These are phyloP conservation scores for Pholiota conissans DNA, from an alignment of 768 basidiomycete genomes.

Conservation along the genomic window DNA sequence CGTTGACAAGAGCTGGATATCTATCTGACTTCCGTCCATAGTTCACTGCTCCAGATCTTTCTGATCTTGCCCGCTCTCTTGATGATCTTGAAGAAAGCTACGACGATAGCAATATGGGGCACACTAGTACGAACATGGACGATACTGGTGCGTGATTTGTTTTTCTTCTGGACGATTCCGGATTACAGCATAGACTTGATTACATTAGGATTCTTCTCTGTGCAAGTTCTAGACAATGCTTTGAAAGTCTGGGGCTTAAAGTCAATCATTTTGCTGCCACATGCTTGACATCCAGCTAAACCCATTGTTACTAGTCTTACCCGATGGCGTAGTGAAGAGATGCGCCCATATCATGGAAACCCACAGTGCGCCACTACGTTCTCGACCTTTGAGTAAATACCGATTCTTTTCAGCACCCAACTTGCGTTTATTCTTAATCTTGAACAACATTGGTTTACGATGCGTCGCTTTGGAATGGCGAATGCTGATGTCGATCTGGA, in stretches of 20 bases:
- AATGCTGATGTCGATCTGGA: slow-evolving; percentile 40
- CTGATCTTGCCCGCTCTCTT: slow-evolving; percentile 66
- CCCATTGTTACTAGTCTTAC: slow-evolving; percentile 52
- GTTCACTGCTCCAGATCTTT: slow-evolving; percentile 82
- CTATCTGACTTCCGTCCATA: slow-evolving; percentile 24
- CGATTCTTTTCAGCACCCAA: slow-evolving; percentile 48
- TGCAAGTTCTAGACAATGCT: slow-evolving; percentile 86
- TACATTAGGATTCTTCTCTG: slow-evolving; percentile 80
- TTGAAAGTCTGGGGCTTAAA: slow-evolving; percentile 82
- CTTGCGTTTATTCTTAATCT: slow-evolving; percentile 87
- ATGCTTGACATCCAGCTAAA: not conserved
- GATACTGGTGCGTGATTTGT: slow-evolving; percentile 65
- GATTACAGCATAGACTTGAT: not conserved
- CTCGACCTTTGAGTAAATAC: not conserved
- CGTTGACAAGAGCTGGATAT: not conserved
- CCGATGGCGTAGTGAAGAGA: slow-evolving; percentile 82
- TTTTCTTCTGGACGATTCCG: not conserved
- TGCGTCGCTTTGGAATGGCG: slow-evolving; percentile 73
- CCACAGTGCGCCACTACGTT: slow-evolving; percentile 64
- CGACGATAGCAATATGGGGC: slow-evolving; percentile 42
- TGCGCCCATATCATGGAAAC: slow-evolving; percentile 71
- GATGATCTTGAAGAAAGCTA: slow-evolving; percentile 67
- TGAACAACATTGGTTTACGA: slow-evolving; percentile 87
- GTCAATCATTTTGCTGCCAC: slow-evolving; percentile 37
- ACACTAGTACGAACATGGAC: slow-evolving; percentile 80